Evolutionary conservation across 768 basidiomycete species (phyloP).

Genomic region (Lyophyllum atratum): DNA sequence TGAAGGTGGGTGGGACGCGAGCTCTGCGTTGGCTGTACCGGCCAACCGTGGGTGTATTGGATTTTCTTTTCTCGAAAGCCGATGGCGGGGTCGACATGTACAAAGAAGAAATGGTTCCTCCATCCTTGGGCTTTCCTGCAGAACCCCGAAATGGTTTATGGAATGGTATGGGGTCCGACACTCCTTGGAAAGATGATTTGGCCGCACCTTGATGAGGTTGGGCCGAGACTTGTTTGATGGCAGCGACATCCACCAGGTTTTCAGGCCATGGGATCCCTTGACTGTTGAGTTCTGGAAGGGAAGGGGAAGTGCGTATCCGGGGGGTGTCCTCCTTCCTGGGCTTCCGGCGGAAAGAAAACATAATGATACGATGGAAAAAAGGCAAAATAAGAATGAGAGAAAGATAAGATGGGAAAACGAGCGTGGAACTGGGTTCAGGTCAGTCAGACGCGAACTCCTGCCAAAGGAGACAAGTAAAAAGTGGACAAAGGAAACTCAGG

Average conservation of each 20-base stretch:
- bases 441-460: conserved; percentile 7
- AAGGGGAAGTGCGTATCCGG: conserved; percentile 72
- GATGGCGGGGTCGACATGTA: conserved; percentile 68
- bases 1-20: conserved; percentile 76
- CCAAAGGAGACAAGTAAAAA: conserved; percentile 7
- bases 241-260: conserved; percentile 72
- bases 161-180: conserved; percentile 67
- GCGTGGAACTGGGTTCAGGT: conserved; percentile 13
- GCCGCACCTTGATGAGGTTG: conserved; percentile 63
- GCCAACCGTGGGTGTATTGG: conserved; percentile 36
- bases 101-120: conserved; percentile 63
- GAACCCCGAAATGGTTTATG: conserved; percentile 78
- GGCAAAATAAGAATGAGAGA: conserved; percentile 18
- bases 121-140: conserved; percentile 46
- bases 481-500: conserved; percentile 9
- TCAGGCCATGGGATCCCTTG: conserved; percentile 86
- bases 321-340: conserved; percentile 50
- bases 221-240: conserved; percentile 52
- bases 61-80: conserved; percentile 61
- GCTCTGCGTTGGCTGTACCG: conserved; percentile 66
- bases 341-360: conserved; percentile 81
- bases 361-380: conserved; percentile 30
- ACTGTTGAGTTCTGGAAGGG: conserved; percentile 74
- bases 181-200: conserved; percentile 63
- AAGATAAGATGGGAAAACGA: conserved; percentile 21